Base-by-base conservation (phyloP, 108 stramenopile species). In the Nitzschia putrida region DNA sequence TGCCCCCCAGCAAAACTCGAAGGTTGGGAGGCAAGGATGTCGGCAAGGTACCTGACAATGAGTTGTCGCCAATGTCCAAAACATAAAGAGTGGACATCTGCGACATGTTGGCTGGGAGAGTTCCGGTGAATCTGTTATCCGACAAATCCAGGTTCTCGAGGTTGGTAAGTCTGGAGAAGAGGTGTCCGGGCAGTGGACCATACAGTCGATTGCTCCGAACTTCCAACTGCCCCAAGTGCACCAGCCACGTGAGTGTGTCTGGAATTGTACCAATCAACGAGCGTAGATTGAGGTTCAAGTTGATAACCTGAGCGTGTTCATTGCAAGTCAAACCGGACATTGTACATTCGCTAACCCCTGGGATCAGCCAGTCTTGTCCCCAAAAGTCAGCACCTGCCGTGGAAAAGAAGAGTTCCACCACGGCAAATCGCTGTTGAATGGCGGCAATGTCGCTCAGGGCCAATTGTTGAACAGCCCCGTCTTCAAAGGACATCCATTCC, bases 401-500 rank as follows among this genome's bases (percentile, higher is more conserved):
- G 40, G 67, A 20, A 56, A 53, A 68, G 41, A 68, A 68, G 18
- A 68, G 24, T 3, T 12, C 20, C 22, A 39, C 55, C 8, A 68
- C 12, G 22, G 67, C 67, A 22, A 57, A 55, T 4, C 67, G 67
- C 22, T 68, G 67, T 68, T 68, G 51, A 6, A 68, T 24, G 18
- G 39, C 40, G n/a, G 53, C 4, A 21, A 55, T 34, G 20, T 56
- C 21, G 22, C 7, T 0, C 3, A 8, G 21, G 5, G 61, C 47
- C 23, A 66, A 8, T n/a, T 54, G 54, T 11, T 24, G 24, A 0
- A 43, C 50, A 24, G 53, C 67, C 7, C 53, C 53, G 43, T 68
- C 67, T 44, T 53, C 54, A 53, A 68, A 68, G 1, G 54, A 53
- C 54, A 68, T 68, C 67, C 67, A 68, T 38, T 68, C 67, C 16